These are phyloP conservation scores for Tuber melanosporum DNA, from an alignment of 495 filamentous ascomycete species.

Conservation along the genomic window DNA sequence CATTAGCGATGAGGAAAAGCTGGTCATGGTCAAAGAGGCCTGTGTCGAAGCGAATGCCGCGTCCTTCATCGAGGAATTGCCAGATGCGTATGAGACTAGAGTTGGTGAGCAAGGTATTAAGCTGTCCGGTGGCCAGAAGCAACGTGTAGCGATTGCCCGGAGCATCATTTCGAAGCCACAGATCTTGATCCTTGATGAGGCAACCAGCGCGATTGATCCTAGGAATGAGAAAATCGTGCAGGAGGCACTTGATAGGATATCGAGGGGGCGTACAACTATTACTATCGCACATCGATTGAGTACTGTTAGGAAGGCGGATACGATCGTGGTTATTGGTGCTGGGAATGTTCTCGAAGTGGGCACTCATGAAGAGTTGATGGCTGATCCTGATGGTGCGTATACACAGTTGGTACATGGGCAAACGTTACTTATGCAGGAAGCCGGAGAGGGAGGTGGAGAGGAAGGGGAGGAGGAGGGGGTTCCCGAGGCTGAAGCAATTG, in stretches of 20 bases:
- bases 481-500: constrained; percentile 7
- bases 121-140: constrained; percentile 56
- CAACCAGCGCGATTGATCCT: constrained; percentile 72
- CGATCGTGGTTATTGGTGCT: constrained; percentile 67
- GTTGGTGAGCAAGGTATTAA: constrained; percentile 50
- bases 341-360: constrained; percentile 62
- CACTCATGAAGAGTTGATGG: constrained; percentile 60
- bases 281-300: constrained; percentile 72
- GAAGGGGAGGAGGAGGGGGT: constrained; percentile 12
- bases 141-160: constrained; percentile 69
- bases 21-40: constrained; percentile 52
- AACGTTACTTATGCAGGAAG: constrained; percentile 44
- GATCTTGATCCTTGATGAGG: constrained; percentile 77
- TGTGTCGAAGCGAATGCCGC: constrained; percentile 58
- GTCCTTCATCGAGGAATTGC: constrained; percentile 55
- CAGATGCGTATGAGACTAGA: constrained; percentile 57
- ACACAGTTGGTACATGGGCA: constrained; percentile 52
- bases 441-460: constrained; percentile 6
- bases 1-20: constrained; percentile 49
- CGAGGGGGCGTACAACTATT: constrained; percentile 69
- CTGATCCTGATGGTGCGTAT: constrained; percentile 49
- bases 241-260: constrained; percentile 62
- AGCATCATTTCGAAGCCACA: constrained; percentile 72
- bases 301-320: constrained; percentile 68
- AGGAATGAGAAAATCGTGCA: constrained; percentile 65